Base-by-base conservation (phyloP, 495 filamentous ascomycete genomes). In the Aspergillus egyptiacus region DNA sequence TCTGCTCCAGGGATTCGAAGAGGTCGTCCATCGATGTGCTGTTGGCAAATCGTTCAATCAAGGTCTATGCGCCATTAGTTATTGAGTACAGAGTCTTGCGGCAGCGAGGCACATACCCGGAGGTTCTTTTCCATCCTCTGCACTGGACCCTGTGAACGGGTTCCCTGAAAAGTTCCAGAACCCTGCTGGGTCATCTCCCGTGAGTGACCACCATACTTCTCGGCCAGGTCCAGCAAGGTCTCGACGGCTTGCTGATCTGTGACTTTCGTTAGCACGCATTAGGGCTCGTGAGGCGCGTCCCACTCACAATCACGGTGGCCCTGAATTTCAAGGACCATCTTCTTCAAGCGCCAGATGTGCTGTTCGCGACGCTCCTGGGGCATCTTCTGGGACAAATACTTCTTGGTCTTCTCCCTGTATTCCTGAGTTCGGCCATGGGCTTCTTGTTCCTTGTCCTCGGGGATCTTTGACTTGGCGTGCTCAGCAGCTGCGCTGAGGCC, bases 321-420 rank as follows among this genome's bases (percentile, higher is more conserved):
- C 64, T 98, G 93, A 47, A 95, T 85, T 73, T 98, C 93, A 46
- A 96, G 76, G 20, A 98, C 70, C 87, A 98, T 95, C 79, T 96
- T 97, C 81, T 96, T 97, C 48, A 98, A 65, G 38, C 93, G 86
- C 78, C 82, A 96, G 58, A 96, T 81, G 19, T 82, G 82, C 73
- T 95, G 91, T 2, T 97, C 90, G 23, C 91, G 89, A 49, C 94
- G 89, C 69, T 97, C 91, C 72, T 91, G 73, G 0, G 93, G 91
- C 64, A 98, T 74, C 74, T 96, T 97, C 42, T 81, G 74, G 13
- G 75, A 73, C 19, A 96, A 63, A 59, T 96, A 97, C 46, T 84
- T 78, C 60, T 75, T 81, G 20, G 81, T 75, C 37, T 77, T 77
- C 23, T 81, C 52, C 31, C 57, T 50, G 17, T 54, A 44, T 46